Percentiles rank a stretch among this genome's conserved stretches.
phyloP scores from a whole-genome alignment of 176 grass and related monocot genomes.

The Miscanthus lutarioriparius region DNA sequence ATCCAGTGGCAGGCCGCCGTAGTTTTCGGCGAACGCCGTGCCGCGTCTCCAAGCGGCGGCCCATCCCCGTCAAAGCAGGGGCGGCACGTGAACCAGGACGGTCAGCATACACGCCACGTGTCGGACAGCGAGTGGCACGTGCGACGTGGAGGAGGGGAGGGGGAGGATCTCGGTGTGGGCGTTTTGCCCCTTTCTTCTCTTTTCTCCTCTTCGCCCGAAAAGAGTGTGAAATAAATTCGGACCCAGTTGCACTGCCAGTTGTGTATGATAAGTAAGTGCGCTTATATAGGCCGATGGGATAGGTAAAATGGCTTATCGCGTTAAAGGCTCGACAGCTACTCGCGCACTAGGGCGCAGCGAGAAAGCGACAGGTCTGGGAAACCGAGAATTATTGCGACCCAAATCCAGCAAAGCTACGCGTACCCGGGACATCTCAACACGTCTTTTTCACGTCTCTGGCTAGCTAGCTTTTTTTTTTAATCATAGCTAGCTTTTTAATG shows the following conservation, averaged over 20 bases:
- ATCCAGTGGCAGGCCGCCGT: background rate
- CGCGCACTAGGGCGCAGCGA: conserved; percentile 32
- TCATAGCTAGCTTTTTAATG: too few relatives aligned
- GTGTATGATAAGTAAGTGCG: fast-evolving
- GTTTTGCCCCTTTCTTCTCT: background rate
- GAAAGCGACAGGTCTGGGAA: conserved; percentile 50
- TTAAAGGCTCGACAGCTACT: conserved; percentile 47
- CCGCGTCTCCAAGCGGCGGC: fast-evolving
- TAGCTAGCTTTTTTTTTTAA: background rate
- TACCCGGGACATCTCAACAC: background rate
- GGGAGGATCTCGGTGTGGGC: conserved; percentile 16
- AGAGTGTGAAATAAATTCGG: conserved; percentile 28
- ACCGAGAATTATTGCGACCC: conserved; percentile 35
- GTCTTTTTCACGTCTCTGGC: background rate
- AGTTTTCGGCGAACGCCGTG: fast-evolving
- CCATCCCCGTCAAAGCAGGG: background rate
- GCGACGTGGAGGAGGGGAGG: background rate
- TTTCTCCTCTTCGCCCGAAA: background rate
- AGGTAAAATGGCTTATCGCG: fast-evolving
- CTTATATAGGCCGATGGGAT: conserved; percentile 34
- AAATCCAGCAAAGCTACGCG: background rate
- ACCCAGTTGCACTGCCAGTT: conserved; percentile 33
- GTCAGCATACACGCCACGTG: conserved; percentile 28
- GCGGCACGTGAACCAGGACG: conserved; percentile 48
- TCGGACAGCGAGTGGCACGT: conserved; percentile 1